Conservation (phyloP, 2,329 filamentous ascomycete genomes). For the Botrytis paeoniae region DNA sequence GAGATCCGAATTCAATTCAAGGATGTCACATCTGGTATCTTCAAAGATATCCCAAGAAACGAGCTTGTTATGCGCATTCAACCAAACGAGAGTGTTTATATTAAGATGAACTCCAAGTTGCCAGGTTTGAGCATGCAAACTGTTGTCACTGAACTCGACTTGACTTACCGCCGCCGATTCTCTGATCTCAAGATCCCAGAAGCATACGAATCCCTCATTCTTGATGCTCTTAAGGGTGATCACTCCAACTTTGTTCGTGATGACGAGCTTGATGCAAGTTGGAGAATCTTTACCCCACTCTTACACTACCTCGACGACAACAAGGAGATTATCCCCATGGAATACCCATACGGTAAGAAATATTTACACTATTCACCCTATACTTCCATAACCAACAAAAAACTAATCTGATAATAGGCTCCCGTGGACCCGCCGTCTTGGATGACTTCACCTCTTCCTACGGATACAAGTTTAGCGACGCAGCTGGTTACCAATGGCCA, state of each 20-base stretch:
- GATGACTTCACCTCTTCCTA: conserved; percentile 98
- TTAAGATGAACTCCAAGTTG: conserved; percentile 99
- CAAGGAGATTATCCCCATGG: conserved; percentile 99
- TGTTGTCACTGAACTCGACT: conserved; percentile 94
- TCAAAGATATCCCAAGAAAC: conserved; percentile 99
- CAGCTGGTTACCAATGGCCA: conserved; percentile 93
- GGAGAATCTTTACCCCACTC: conserved; percentile 97
- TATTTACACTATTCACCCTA: neutral
- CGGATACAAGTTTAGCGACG: conserved; percentile 96
- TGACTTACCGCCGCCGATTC: conserved; percentile 97
- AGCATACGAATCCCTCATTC: conserved; percentile 95
- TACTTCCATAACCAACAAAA: neutral
- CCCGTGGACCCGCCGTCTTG: conserved; percentile 89
- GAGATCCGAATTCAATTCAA: conserved; percentile 99
- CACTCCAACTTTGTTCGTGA: conserved; percentile 99
- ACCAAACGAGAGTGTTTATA: conserved; percentile 98
- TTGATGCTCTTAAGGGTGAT: conserved; percentile 97
- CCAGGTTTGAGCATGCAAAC: conserved; percentile 99
- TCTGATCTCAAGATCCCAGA: conserved; percentile 99
- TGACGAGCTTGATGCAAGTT: conserved; percentile 94
- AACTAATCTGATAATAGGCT: conserved; percentile 56
- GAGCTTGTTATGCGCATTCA: conserved; percentile 99
- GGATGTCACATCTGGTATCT: conserved; percentile 98
- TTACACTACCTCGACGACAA: conserved; percentile 98
- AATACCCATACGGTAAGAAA: conserved; percentile 92